phyloP scores from a whole-genome alignment of 2,329 filamentous ascomycete genomes.

The Cladosporium colombiae region DNA sequence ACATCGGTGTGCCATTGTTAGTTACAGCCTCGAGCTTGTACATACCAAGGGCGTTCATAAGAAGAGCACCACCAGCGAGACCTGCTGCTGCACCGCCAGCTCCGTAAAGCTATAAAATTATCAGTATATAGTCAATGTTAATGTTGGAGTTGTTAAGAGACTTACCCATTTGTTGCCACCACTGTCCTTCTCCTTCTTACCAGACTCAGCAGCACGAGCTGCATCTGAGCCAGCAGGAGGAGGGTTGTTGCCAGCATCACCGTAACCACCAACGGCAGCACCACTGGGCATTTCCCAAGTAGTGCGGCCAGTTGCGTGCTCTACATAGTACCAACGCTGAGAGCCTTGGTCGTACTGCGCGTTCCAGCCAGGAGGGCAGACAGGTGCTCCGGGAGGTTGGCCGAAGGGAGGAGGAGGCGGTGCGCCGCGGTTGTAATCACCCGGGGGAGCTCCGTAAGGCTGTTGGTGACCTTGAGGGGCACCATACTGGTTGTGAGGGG shows the following conservation, averaged over 20 bases:
- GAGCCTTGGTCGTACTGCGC: conserved; percentile 63
- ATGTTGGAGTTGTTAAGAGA: not conserved
- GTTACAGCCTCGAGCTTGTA: conserved; percentile 22
- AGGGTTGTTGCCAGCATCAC: conserved; percentile 31
- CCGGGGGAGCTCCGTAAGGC: conserved; percentile 29
- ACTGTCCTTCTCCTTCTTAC: conserved; percentile 16
- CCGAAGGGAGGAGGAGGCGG: conserved; percentile 34
- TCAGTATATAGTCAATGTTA: not conserved
- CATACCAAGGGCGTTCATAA: conserved; percentile 59
- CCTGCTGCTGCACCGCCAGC: conserved; percentile 60
- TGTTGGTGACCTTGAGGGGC: conserved; percentile 25
- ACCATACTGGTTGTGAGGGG: conserved; percentile 26
- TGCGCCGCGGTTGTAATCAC: conserved; percentile 31
- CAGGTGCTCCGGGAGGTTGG: conserved; percentile 41
- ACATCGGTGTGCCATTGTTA: not conserved
- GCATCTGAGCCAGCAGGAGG: conserved; percentile 20
- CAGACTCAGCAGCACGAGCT: conserved; percentile 10
- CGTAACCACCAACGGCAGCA: conserved; percentile 30
- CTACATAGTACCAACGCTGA: conserved; percentile 66
- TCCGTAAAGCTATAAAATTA: conserved; percentile 46
- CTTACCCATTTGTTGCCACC: conserved; percentile 18
- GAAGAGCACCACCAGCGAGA: conserved; percentile 58
- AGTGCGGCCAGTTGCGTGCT: conserved; percentile 60
- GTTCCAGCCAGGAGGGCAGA: conserved; percentile 62
- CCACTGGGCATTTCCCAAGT: conserved; percentile 62